Evolutionary conservation across 768 basidiomycete species (phyloP).

Genomic region (Cystofilobasidium ferigula): DNA sequence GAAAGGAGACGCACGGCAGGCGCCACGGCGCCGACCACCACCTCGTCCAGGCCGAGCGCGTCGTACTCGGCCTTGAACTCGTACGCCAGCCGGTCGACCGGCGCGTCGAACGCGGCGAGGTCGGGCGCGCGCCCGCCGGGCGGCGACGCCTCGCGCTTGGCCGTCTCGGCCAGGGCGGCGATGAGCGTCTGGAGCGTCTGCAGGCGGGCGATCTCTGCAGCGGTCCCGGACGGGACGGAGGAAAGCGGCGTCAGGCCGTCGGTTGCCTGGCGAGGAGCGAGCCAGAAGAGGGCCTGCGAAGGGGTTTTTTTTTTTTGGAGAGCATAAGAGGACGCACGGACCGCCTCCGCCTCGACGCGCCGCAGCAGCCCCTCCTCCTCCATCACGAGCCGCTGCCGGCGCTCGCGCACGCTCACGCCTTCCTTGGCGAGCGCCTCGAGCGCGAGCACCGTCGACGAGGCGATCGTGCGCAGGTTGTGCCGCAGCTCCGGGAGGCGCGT

Average conservation of each 20-base stretch:
- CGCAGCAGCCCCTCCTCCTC: constrained; percentile 64
- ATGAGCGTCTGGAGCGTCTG: constrained; percentile 66
- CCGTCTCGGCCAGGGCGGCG: constrained; percentile 53
- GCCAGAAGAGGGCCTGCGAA: neutral
- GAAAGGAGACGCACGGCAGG: constrained; percentile 48
- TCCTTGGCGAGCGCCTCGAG: constrained; percentile 82
- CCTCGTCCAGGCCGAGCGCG: constrained; percentile 69
- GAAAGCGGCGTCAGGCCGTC: neutral
- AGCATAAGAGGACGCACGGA: constrained; percentile 50
- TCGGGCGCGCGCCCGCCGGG: constrained; percentile 56
- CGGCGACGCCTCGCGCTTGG: constrained; percentile 50
- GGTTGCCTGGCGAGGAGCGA: neutral
- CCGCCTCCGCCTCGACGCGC: constrained; percentile 63
- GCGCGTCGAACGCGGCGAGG: constrained; percentile 59
- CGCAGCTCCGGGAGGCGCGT: constrained; percentile 92
- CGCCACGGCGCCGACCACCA: constrained; percentile 81
- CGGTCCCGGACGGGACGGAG: neutral
- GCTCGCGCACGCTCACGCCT: constrained; percentile 68
- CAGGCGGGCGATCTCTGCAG: constrained; percentile 62
- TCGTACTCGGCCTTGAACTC: constrained; percentile 66
- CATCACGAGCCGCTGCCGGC: constrained; percentile 56
- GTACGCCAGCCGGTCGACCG: constrained; percentile 59
- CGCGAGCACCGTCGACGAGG: constrained; percentile 68
- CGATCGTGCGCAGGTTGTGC: constrained; percentile 82
- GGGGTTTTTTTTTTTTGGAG: too few species aligned